Percentiles rank a stretch among this genome's conserved stretches.
Evolutionary conservation across 2,329 filamentous ascomycete species (phyloP).

Genomic region (Thielaviopsis populi): DNA sequence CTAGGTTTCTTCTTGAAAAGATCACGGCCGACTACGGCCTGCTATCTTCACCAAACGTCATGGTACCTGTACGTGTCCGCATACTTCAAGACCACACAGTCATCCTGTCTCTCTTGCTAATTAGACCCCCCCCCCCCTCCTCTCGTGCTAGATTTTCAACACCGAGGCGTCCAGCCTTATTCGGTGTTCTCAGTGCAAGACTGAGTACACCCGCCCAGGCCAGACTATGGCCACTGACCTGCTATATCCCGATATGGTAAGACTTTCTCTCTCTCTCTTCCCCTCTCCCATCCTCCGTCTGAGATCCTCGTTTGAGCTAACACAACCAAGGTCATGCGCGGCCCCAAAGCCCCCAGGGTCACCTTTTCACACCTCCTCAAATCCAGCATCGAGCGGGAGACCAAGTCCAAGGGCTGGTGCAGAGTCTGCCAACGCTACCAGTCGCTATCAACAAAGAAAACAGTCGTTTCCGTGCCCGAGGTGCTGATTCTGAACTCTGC

Average conservation of each 20-base stretch:
- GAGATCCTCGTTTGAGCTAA: neutral
- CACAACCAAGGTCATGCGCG: slow-evolving; percentile 23
- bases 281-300: neutral
- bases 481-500: slow-evolving; percentile 84
- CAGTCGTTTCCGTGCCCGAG: slow-evolving; percentile 63
- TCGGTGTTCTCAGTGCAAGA: slow-evolving; percentile 71
- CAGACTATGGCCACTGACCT: slow-evolving; percentile 75
- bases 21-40: slow-evolving; percentile 56
- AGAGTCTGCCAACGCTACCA: slow-evolving; percentile 82
- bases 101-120: neutral
- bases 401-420: slow-evolving; percentile 85
- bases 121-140: too few relatives aligned
- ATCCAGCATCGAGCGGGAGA: slow-evolving; percentile 76
- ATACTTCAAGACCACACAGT: neutral
- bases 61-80: slow-evolving; percentile 46
- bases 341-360: slow-evolving; percentile 36
- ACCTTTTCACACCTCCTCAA: slow-evolving; percentile 90
- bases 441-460: slow-evolving; percentile 69
- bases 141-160: slow-evolving; percentile 36
- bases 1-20: slow-evolving; percentile 70
- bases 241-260: slow-evolving; percentile 46
- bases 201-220: slow-evolving; percentile 67
- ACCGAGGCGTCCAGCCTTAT: slow-evolving; percentile 61
- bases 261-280: neutral
- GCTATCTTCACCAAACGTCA: slow-evolving; percentile 45